Percentiles rank a stretch among this genome's conserved stretches.
Conservation (phyloP, 176 grass and related monocot genomes). For the Avena atlantica region DNA sequence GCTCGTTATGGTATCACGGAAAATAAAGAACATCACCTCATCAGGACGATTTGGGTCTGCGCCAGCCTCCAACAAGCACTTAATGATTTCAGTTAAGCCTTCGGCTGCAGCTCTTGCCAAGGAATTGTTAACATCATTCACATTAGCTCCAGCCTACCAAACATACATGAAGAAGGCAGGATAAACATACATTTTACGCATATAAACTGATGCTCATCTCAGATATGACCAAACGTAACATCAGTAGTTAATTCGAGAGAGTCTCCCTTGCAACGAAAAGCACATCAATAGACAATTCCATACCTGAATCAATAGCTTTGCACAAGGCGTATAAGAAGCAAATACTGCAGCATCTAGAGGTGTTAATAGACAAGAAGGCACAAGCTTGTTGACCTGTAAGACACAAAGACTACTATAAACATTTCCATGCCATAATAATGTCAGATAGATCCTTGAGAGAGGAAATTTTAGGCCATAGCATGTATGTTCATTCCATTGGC, state of each 20-base stretch:
- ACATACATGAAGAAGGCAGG: not conserved
- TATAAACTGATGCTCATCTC: not conserved
- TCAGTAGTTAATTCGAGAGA: not conserved
- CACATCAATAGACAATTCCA: not conserved
- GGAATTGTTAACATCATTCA: conserved; percentile 2
- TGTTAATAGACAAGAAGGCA: not conserved
- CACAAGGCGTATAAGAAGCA: not conserved
- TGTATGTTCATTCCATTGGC: not conserved
- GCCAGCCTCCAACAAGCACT: conserved; percentile 22
- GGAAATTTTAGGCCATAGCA: not conserved
- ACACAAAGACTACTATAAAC: not conserved
- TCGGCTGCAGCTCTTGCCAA: not conserved
- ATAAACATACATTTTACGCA: not conserved
- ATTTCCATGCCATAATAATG: not conserved
- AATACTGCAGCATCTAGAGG: not conserved
- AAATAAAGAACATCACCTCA: not conserved
- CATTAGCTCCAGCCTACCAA: conserved; percentile 10
- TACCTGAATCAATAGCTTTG: conserved; percentile 22
- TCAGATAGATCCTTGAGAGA: not conserved
- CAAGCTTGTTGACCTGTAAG: not conserved
- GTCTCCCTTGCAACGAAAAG: not conserved
- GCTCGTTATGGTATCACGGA: too few species aligned
- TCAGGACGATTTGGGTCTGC: conserved; percentile 23
- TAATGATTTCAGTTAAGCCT: not conserved
- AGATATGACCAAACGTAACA: not conserved